Percentiles rank a stretch among this genome's conserved stretches.
phyloP scores from a whole-genome alignment of 78 protist genomes.

The Dictyostelium purpureum region DNA sequence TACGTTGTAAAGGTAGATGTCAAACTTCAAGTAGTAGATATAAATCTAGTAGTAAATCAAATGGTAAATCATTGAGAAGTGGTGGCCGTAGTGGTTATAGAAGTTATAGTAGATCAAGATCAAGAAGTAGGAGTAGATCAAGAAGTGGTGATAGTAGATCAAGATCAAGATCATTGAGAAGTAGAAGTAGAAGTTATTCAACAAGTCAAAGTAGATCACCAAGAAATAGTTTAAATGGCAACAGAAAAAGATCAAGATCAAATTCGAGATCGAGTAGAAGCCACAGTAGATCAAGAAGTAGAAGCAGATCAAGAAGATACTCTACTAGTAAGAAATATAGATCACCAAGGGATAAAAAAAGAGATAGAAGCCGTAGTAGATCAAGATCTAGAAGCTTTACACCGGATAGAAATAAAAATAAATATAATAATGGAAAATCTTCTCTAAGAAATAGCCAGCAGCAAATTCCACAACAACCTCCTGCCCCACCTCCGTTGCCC shows the following conservation, averaged over 20 bases:
- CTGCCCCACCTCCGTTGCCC: too few relatives aligned
- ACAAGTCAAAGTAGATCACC: not conserved
- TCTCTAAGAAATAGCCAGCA: too few relatives aligned
- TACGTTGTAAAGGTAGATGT: not conserved
- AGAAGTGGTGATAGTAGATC: not conserved
- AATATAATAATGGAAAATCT: not conserved
- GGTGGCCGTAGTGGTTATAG: not conserved
- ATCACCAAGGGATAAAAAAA: not conserved
- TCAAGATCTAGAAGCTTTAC: not conserved
- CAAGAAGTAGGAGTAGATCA: conserved; percentile 17
- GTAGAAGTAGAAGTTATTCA: not conserved
- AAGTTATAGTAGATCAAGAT: not conserved
- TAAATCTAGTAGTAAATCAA: not conserved
- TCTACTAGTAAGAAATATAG: not conserved
- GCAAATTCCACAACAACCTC: too few relatives aligned
- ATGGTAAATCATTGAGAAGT: not conserved
- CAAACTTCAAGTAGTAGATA: not conserved
- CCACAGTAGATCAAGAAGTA: not conserved
- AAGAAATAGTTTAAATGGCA: not conserved
- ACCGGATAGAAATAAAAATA: not conserved
- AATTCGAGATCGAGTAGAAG: not conserved
- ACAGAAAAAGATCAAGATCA: not conserved
- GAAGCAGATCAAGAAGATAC: not conserved
- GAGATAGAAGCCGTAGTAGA: not conserved
- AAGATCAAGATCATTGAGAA: not conserved